A percentile compares a stretch with the other conserved stretches of the same genome.
Conservation (phyloP, 2,329 filamentous ascomycete genomes). For the Cephalotrichum gorgonifer region DNA sequence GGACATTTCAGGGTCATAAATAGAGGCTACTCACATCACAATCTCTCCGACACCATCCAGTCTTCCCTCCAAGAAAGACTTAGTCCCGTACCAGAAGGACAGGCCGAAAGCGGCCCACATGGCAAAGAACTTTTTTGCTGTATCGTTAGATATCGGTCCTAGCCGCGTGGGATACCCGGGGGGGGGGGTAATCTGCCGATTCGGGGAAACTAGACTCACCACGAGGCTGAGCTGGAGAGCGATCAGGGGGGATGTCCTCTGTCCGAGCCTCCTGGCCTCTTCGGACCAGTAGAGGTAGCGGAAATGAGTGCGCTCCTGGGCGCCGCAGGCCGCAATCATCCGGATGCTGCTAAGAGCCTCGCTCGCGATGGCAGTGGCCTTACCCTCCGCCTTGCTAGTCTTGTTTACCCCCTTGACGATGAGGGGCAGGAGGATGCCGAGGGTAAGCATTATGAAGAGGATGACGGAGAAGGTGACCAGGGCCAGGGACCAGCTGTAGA, state of each 20-base stretch:
- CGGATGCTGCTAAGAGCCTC: slow-evolving; percentile 50
- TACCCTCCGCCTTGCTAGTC: slow-evolving; percentile 39
- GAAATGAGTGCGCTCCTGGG: slow-evolving; percentile 40
- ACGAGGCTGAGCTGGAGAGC: slow-evolving; percentile 42
- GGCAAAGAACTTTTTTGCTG: slow-evolving; percentile 40
- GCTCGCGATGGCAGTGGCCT: slow-evolving; percentile 48
- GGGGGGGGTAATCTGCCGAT: not conserved
- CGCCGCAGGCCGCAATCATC: slow-evolving; percentile 54
- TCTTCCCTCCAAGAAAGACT: slow-evolving; percentile 33
- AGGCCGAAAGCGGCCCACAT: slow-evolving; percentile 43
- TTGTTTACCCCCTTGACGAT: slow-evolving; percentile 40
- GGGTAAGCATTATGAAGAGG: slow-evolving; percentile 41
- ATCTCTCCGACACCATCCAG: slow-evolving; percentile 41
- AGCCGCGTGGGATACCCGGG: not conserved
- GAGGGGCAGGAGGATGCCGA: slow-evolving; percentile 40
- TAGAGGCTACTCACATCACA: slow-evolving; percentile 43
- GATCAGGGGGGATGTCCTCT: slow-evolving; percentile 37
- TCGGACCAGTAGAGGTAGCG: slow-evolving; percentile 45
- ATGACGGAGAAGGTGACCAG: slow-evolving; percentile 47
- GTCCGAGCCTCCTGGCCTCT: slow-evolving; percentile 39
- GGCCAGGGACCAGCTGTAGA: slow-evolving; percentile 47
- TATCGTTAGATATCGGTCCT: no score
- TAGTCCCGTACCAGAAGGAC: slow-evolving; percentile 53
- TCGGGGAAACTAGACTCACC: slow-evolving; percentile 17
- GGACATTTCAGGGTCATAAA: no score